Percentiles rank a stretch among this genome's conserved stretches.
phyloP scores from a whole-genome alignment of 169 alveolate species.

The Sarcocystis neurona region DNA sequence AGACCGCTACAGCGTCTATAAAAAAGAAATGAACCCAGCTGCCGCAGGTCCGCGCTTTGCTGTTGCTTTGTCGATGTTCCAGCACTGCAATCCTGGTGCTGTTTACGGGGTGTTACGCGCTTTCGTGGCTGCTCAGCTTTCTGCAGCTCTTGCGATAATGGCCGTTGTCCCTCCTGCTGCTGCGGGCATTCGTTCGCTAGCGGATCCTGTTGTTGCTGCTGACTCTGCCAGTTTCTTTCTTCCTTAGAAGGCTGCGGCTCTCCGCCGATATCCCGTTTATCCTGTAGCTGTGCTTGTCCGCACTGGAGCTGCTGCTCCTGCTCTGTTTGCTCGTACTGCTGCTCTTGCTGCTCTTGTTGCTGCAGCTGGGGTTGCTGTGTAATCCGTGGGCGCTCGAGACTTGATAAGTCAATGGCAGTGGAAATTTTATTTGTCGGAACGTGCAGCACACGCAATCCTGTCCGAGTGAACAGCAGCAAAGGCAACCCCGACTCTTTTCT shows the following conservation, averaged over 20 bases:
- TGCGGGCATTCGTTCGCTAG: too few species aligned
- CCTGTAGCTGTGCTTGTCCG: background rate
- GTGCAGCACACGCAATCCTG: slow-evolving; percentile 12
- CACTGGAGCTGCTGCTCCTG: too few species aligned
- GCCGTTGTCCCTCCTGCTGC: too few species aligned
- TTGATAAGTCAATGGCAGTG: slow-evolving; percentile 17
- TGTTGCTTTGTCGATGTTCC: too few species aligned
- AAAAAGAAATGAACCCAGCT: background rate
- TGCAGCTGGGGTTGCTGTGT: too few species aligned
- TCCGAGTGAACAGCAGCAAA: background rate
- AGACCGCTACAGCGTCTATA: background rate
- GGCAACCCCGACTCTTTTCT: too few species aligned
- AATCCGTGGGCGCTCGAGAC: background rate
- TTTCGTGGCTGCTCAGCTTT: too few species aligned
- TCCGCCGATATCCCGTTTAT: background rate
- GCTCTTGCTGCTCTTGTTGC: too few species aligned
- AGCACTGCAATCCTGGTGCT: too few species aligned
- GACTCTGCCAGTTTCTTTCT: background rate
- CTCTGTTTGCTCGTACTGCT: too few species aligned
- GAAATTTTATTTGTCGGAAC: background rate
- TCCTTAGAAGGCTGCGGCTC: background rate
- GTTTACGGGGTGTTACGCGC: too few species aligned
- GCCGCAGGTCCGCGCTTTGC: background rate
- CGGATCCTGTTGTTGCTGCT: background rate
- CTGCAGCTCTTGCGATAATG: too few species aligned